Percentiles rank a stretch among this genome's conserved stretches.
These are phyloP conservation scores for Arthroderma uncinatum DNA, from an alignment of 2,329 filamentous ascomycete species.

Conservation along the genomic window DNA sequence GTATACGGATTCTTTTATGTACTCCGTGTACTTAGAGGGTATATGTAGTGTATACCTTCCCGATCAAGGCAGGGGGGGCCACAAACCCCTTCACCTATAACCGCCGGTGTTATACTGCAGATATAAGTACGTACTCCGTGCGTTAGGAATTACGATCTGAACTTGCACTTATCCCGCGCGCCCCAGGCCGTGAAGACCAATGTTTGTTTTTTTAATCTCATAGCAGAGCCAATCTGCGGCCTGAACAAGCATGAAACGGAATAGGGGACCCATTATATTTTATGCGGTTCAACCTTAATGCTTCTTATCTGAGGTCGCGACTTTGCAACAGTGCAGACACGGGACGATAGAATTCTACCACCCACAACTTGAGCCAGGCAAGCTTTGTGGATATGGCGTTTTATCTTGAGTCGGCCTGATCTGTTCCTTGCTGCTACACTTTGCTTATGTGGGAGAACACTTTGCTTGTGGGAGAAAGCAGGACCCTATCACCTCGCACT, in stretches of 20 bases:
- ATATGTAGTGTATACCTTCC: background rate
- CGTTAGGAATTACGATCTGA: no score
- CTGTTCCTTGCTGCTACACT: slow-evolving; percentile 1
- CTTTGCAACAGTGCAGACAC: background rate
- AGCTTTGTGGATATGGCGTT: background rate
- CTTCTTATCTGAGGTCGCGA: background rate
- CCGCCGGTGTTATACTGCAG: background rate
- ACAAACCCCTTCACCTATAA: background rate
- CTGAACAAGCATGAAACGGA: background rate
- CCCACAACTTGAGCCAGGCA: background rate
- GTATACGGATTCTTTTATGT: no score
- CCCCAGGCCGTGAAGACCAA: background rate
- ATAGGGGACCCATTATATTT: background rate
- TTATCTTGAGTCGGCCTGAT: background rate
- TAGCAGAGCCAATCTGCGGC: background rate
- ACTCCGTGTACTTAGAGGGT: no score
- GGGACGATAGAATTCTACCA: background rate
- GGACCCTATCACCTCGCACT: background rate
- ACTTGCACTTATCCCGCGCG: background rate
- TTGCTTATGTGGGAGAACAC: background rate
- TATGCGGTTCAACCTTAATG: slow-evolving; percentile 1
- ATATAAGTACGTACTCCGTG: no score
- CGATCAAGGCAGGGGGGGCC: background rate
- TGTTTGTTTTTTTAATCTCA: background rate
- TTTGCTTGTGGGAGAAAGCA: background rate